phyloP scores from a whole-genome alignment of 352 stramenopile genomes.

The Phytopythium ostracodes region DNA sequence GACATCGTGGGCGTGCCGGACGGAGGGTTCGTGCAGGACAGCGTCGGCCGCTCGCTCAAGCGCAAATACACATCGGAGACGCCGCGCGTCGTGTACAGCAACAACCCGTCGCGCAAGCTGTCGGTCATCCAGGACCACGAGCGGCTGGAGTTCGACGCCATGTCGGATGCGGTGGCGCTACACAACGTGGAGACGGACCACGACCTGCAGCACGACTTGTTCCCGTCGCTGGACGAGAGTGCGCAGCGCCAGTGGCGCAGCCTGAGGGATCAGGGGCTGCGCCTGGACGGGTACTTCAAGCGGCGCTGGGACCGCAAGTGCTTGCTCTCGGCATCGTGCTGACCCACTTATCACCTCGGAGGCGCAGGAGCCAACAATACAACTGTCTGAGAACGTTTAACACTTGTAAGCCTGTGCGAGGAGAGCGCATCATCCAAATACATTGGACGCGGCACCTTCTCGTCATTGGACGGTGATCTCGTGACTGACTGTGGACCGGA shows the following conservation, averaged over 20 bases:
- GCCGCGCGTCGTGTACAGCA: conserved; percentile 35
- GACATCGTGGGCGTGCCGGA: conserved; percentile 52
- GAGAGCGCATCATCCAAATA: too few relatives aligned
- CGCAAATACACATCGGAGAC: conserved; percentile 16
- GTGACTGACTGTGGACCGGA: too few relatives aligned
- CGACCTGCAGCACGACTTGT: conserved; percentile 28
- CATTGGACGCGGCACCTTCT: too few relatives aligned
- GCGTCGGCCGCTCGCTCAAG: conserved; percentile 55
- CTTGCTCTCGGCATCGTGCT: conserved; percentile 17
- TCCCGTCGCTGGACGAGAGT: conserved; percentile 15
- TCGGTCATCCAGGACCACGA: conserved; percentile 35
- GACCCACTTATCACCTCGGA: background rate
- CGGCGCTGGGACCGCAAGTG: conserved; percentile 36
- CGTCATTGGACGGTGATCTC: too few relatives aligned
- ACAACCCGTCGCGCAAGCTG: conserved; percentile 53
- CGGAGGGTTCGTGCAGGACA: conserved; percentile 44
- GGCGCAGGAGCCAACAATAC: too few relatives aligned
- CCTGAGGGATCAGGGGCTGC: conserved; percentile 23
- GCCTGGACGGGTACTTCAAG: conserved; percentile 36
- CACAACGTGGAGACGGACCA: conserved; percentile 42
- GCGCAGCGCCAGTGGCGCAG: conserved; percentile 19
- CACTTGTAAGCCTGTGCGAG: too few relatives aligned
- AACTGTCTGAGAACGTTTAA: too few relatives aligned
- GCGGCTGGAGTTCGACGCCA: conserved; percentile 36
- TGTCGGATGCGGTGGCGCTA: conserved; percentile 33